Conservation (phyloP, 345 rosid genomes). For the Sisymbrium irio region DNA sequence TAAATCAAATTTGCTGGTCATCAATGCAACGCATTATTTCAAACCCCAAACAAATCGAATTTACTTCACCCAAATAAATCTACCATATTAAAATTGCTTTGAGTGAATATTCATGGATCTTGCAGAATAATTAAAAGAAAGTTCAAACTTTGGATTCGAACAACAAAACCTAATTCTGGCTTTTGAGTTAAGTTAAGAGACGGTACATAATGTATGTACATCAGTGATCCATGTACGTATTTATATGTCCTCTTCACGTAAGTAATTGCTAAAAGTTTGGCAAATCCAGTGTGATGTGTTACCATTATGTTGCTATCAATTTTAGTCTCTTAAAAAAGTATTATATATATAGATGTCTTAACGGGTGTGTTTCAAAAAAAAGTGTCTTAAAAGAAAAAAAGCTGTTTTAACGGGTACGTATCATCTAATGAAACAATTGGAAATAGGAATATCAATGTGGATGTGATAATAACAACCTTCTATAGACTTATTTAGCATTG, state of each 20-base stretch:
- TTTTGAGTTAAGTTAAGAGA: neutral
- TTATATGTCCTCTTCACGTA: slow-evolving; percentile 13
- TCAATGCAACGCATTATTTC: neutral
- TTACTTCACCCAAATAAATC: neutral
- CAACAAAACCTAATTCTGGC: neutral
- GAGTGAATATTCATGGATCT: neutral
- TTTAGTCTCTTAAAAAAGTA: neutral
- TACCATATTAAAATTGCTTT: neutral
- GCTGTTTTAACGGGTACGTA: neutral
- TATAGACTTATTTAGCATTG: neutral
- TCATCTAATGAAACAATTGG: neutral
- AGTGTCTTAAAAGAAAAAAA: too few relatives aligned
- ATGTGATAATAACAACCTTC: neutral
- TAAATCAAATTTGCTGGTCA: neutral
- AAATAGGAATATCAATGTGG: neutral
- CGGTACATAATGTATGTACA: neutral
- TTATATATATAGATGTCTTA: too few relatives aligned
- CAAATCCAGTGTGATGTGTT: neutral
- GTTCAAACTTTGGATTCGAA: neutral
- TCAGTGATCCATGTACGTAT: neutral
- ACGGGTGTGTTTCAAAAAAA: too few relatives aligned
- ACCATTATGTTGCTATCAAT: slow-evolving; percentile 3
- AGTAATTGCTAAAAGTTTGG: slow-evolving; percentile 28
- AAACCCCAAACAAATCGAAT: neutral
- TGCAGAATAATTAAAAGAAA: neutral